phyloP scores from a whole-genome alignment of 2,329 filamentous ascomycete genomes.

The Fusarium cyanostomum region DNA sequence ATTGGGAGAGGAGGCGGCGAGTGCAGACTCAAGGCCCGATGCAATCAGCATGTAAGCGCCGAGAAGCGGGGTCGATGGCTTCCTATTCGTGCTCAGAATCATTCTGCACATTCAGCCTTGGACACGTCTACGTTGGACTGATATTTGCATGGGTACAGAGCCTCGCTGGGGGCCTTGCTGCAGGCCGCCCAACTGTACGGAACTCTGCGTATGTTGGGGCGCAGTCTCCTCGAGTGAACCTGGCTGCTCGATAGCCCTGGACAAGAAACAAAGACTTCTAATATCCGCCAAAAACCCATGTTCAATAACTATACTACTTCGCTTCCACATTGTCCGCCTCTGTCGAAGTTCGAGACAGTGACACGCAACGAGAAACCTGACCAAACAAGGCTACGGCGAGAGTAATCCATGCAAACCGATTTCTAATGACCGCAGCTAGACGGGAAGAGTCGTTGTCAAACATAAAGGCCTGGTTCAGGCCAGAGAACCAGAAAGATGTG shows the following conservation, averaged over 20 bases:
- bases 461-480: conserved; percentile 5
- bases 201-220: not conserved
- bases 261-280: not conserved
- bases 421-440: not conserved
- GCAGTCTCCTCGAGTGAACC: not conserved
- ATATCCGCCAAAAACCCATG: no score
- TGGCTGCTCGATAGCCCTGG: not conserved
- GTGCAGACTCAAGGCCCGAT: no score
- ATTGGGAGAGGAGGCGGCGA: not conserved
- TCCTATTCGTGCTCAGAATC: not conserved
- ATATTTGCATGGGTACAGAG: not conserved
- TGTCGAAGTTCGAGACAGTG: not conserved
- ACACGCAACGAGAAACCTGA: no score
- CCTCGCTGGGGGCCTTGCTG: not conserved
- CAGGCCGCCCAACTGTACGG: not conserved
- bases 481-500: not conserved
- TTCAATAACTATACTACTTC: no score
- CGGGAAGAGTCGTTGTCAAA: not conserved
- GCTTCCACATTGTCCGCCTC: no score
- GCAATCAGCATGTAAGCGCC: not conserved
- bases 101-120: not conserved
- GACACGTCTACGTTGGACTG: not conserved
- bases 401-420: not conserved
- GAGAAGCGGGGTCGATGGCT: not conserved
- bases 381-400: not conserved